Evolutionary conservation across 2,329 filamentous ascomycete species (phyloP), one percentile per base, ranked within the genome.

Genomic region (Trichoderma endophyticum): DNA sequence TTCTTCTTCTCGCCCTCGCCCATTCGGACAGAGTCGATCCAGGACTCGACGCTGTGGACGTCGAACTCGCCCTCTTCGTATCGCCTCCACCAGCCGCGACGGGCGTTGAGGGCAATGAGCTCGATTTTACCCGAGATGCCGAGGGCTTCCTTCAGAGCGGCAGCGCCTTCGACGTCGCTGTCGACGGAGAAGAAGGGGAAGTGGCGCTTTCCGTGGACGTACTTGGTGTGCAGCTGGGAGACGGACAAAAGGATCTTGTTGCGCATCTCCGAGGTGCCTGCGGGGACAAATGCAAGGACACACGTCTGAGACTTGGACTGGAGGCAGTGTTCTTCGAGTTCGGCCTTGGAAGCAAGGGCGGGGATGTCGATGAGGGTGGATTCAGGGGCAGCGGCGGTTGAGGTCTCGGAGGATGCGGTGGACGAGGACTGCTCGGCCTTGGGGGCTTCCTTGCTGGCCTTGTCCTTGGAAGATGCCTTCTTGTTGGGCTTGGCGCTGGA

Each of bases 1-100:
- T 91, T 93, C 77, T 90, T 87, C 86, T 95, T 98, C 72, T 87
- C 83, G 3, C 93, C 92, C 79, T 98, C 95, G 67, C 95, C 93
- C 86, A 99, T 87, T 48, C 94, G 91, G 74, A 98, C 94, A n/a
- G 89, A 87, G 78, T 99, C 96, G 72, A 99, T 89, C 94, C 95
- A 99, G 73, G 85, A 84, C 83, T 97, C 93, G 34, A 99, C 84
- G 30, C 86, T 88, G 69, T 87, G 84, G 28, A 86, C 79, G 70
- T 87, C 88, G 59, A 90, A 90, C 57, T 87, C 83, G 3, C 87
- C 89, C 59, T 88, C 83, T 62, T 88, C 83, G 80, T 93, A 96
- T 72, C 87, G 88, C 77, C 92, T 91, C 89, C 91, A 97, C 96
- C 96, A 99, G 56, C 88, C 87, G 69, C 94, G 90, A 77, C 95